Base-by-base conservation (phyloP, 371 early-diverging fungal genomes). In the Lichtheimia ramosa region DNA sequence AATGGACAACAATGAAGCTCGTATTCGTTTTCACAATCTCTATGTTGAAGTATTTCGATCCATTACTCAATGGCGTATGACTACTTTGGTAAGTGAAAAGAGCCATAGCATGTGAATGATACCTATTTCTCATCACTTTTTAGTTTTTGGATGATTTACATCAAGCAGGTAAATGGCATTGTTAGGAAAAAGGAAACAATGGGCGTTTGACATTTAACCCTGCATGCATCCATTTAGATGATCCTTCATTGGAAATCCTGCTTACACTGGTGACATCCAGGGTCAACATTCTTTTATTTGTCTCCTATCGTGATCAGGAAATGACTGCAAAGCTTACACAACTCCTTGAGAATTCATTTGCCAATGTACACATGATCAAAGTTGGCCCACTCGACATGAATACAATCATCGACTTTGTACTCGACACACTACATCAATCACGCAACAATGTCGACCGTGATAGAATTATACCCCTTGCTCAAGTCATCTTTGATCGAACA, bases 61-160 rank as follows among this genome's bases (percentile, higher is more conserved):
- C 5, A 52, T 79, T 13, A 52, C 79, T 5, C 72, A 68, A 42
- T 75, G 76, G 72, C 66, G 68, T 28, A 79, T 75, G 76, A 62
- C 75, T n/a, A 79, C 79, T 16, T 51, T 79, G 64, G 77, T 77
- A 69, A 64, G 71, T 16, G 18, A 8, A 39, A 51, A 25, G 28
- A 18, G 39, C 15, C 39, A 6, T 43, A 25, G 28, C 14, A 10
- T n/a, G 12, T 21, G 15, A 43, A 21, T 51, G 27, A 34, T 10
- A 5, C 25, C 5, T 25, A 5, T 8, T 34, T 8, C 34, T 34
- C 10, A 8, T 34, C 34, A 46, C 10, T 48, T 16, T 41, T 15
- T 59, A 77, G 70, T 79, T 79, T 54, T 41, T 79, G 43, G 79
- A 79, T 48, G 79, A 79, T 54, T 40, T 75, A n/a, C 79, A 79